Base-by-base conservation (phyloP, 257 asterid genomes). In the Solanum verrucosum region DNA sequence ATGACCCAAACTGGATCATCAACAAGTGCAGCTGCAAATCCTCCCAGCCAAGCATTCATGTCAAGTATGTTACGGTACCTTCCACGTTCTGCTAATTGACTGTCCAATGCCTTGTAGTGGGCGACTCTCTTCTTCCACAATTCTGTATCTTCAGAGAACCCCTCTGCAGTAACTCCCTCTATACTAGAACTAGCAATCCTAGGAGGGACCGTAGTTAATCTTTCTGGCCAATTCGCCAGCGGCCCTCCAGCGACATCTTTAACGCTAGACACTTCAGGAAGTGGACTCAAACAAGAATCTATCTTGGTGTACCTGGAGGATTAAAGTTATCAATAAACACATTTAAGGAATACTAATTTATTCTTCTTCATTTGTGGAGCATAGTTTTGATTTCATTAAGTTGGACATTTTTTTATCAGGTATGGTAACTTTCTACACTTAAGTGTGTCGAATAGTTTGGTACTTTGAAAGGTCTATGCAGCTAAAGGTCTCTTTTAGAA, bases 1-100 rank as follows among this genome's bases (percentile, higher is more conserved):
- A 97, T 94, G 35, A 96, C 98, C 99, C 99, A 97, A 2, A 93
- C 91, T 11, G 99, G 99, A 88, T 97, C 95, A 25, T 91, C 92
- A 59, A 92, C 90, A 1, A 97, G 94, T 1, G 99, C 98, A 42
- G 99, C 99, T 16, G 99, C 96, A 49, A 97, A 97, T 38, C 99
- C 99, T 85, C 99, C 99, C 89, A 96, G 88, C 52, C 90, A 87
- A 5, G 99, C 96, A 70, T 97, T 97, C 99, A 95, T 95, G 73
- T 97, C 99, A 25, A 97, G 96, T 94, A 97, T 73, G 93, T 97
- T 97, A 4, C 99, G 88, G 67, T 94, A 97, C 91, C 98, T 91
- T 34, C 99, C 99, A 9, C 74, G 89, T 77, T 95, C 98, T 5
- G 96, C 99, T 71, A 97, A 85, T 92, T 96, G 99, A 77, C 27